These are phyloP conservation scores for Apiotrichum siamense DNA, from an alignment of 1,284 basidiomycete species.

Conservation along the genomic window DNA sequence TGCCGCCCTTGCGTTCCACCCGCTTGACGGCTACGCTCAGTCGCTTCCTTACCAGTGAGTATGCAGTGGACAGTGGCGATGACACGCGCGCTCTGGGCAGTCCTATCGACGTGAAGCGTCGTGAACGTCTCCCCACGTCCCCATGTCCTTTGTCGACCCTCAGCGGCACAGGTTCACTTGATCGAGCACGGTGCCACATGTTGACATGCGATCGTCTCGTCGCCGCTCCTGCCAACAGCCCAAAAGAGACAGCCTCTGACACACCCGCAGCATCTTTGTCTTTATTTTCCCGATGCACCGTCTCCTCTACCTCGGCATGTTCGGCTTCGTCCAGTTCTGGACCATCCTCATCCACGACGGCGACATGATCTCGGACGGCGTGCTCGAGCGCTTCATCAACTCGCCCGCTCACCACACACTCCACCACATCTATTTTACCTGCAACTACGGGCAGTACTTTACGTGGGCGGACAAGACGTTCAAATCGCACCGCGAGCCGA, in stretches of 20 bases:
- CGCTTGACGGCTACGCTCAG: slow-evolving; percentile 88
- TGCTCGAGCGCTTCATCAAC: slow-evolving; percentile 82
- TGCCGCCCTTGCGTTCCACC: slow-evolving; percentile 96
- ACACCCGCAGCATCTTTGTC: slow-evolving; percentile 58
- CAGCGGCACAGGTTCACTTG: too few relatives aligned
- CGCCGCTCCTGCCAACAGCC: too few relatives aligned
- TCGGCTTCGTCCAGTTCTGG: slow-evolving; percentile 88
- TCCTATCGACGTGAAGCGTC: too few relatives aligned
- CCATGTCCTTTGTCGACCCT: too few relatives aligned
- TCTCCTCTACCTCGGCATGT: slow-evolving; percentile 69
- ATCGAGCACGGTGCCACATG: too few relatives aligned
- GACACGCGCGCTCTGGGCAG: too few relatives aligned
- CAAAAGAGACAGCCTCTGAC: too few relatives aligned
- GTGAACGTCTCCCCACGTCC: too few relatives aligned
- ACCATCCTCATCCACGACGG: slow-evolving; percentile 94
- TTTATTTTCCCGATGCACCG: slow-evolving; percentile 89
- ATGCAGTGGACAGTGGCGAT: not conserved
- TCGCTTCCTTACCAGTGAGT: slow-evolving; percentile 80
- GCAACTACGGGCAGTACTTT: slow-evolving; percentile 96
- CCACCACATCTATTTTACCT: slow-evolving; percentile 92
- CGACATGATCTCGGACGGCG: slow-evolving; percentile 97
- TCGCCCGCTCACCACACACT: slow-evolving; percentile 96
- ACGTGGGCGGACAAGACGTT: slow-evolving; percentile 85
- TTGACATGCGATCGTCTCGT: too few relatives aligned
- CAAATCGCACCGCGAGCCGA: slow-evolving; percentile 81